Percentiles rank a stretch among this genome's conserved stretches.
Conservation (phyloP, 805 yeast species). For the Wickerhamiella spandovensis region DNA sequence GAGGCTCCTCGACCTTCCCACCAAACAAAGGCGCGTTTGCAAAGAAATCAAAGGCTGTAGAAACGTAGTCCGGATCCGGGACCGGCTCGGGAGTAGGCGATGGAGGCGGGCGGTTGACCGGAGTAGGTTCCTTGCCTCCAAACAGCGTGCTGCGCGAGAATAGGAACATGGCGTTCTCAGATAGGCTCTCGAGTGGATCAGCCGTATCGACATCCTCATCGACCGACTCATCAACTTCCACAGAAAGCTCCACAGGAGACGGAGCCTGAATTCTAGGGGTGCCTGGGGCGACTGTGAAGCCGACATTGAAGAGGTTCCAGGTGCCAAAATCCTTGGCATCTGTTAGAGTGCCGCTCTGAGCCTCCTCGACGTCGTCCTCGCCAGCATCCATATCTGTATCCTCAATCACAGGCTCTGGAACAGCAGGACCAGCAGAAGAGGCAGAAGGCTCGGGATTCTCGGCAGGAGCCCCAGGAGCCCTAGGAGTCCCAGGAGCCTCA, state of each 20-base stretch:
- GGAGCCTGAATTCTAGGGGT: neutral
- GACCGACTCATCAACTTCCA: neutral
- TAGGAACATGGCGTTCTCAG: neutral
- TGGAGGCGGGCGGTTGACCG: neutral
- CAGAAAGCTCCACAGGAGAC: neutral
- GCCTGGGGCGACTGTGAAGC: slow-evolving; percentile 11
- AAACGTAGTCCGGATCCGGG: neutral
- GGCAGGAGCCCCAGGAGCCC: too few relatives aligned
- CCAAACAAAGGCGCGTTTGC: neutral
- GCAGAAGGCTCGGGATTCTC: too few relatives aligned
- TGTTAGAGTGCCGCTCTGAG: neutral
- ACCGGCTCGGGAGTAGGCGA: neutral
- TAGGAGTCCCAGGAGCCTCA: neutral
- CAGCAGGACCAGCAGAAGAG: too few relatives aligned
- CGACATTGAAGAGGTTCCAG: slow-evolving; percentile 15
- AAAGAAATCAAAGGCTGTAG: neutral
- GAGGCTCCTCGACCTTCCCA: neutral
- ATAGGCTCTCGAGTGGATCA: neutral
- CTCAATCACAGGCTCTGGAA: neutral
- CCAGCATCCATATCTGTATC: neutral
- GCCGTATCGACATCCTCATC: neutral
- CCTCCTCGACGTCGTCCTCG: neutral
- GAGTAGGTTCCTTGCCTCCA: neutral
- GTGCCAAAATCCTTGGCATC: slow-evolving; percentile 2
- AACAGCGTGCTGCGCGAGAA: neutral